phyloP scores from a whole-genome alignment of 1,284 basidiomycete species.

The Apiotrichum gamsii region DNA sequence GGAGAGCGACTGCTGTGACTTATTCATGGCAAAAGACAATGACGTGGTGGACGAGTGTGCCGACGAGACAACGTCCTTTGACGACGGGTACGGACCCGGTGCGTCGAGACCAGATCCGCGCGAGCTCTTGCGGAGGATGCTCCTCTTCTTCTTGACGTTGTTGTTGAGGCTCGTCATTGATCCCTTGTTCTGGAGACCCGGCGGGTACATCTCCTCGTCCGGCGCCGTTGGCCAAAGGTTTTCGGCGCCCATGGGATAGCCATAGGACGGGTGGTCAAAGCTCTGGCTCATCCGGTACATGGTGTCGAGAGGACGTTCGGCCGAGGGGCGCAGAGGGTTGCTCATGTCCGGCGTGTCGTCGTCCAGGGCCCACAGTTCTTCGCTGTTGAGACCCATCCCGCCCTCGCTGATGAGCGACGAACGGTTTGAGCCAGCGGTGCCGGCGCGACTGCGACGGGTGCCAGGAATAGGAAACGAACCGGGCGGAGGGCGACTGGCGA shows the following conservation, averaged over 20 bases:
- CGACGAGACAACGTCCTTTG: slow-evolving; percentile 23
- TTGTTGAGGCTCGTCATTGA: slow-evolving; percentile 31
- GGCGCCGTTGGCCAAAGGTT: slow-evolving; percentile 32
- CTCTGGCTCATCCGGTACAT: slow-evolving; percentile 33
- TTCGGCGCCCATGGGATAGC: slow-evolving; percentile 18
- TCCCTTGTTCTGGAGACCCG: slow-evolving; percentile 28
- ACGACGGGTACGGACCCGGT: neutral
- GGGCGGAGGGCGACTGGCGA: neutral
- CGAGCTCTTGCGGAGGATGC: slow-evolving; percentile 6
- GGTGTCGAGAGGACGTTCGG: slow-evolving; percentile 44
- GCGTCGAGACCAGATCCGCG: slow-evolving; percentile 7
- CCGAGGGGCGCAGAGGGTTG: slow-evolving; percentile 37
- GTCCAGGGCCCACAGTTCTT: slow-evolving; percentile 40
- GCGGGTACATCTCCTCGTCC: slow-evolving; percentile 12
- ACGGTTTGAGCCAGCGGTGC: slow-evolving; percentile 23
- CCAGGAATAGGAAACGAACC: slow-evolving; percentile 3
- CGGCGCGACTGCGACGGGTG: slow-evolving; percentile 2
- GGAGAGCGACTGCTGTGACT: slow-evolving; percentile 24
- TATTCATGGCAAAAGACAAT: slow-evolving; percentile 35
- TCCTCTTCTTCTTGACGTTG: neutral
- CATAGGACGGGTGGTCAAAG: slow-evolving; percentile 17
- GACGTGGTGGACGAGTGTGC: slow-evolving; percentile 41
- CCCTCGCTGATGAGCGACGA: slow-evolving; percentile 28
- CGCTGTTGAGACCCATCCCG: slow-evolving; percentile 31
- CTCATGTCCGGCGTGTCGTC: slow-evolving; percentile 40